Percentiles rank a stretch among this genome's conserved stretches.
Conservation (phyloP, 2,329 filamentous ascomycete genomes). For the Biscogniauxia mediterranea region DNA sequence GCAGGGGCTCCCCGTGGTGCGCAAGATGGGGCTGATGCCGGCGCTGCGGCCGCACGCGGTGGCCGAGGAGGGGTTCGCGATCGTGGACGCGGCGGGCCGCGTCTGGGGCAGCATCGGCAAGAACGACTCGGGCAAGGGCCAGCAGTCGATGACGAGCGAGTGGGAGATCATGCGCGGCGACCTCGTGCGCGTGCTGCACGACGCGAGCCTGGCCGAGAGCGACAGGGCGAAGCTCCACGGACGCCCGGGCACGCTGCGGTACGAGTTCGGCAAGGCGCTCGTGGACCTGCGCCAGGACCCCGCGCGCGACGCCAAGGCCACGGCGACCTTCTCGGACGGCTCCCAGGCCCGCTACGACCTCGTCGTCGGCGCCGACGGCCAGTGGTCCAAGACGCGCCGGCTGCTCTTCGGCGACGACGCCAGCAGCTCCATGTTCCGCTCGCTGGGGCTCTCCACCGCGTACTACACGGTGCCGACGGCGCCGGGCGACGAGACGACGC, state of each 20-base stretch:
- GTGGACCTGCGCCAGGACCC: slow-evolving; percentile 30
- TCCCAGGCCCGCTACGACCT: slow-evolving; percentile 43
- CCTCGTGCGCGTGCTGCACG: slow-evolving; percentile 47
- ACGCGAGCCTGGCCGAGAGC: slow-evolving; percentile 24
- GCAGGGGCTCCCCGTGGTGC: slow-evolving; percentile 39
- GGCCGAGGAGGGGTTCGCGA: slow-evolving; percentile 45
- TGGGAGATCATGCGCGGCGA: slow-evolving; percentile 60
- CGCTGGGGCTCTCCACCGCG: slow-evolving; percentile 34
- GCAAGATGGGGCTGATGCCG: slow-evolving; percentile 40
- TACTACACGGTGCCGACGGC: slow-evolving; percentile 46
- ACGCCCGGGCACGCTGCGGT: slow-evolving; percentile 25
- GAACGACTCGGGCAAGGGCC: slow-evolving; percentile 40
- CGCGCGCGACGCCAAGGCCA: slow-evolving; percentile 28
- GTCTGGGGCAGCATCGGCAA: slow-evolving; percentile 39
- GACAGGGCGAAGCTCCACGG: slow-evolving; percentile 19
- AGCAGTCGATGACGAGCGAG: slow-evolving; percentile 49
- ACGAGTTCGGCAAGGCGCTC: slow-evolving; percentile 33
- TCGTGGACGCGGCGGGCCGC: slow-evolving; percentile 42
- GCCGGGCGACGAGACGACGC: no score
- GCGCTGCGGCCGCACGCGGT: slow-evolving; percentile 38
- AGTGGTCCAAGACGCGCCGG: slow-evolving; percentile 43
- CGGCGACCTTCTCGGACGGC: slow-evolving; percentile 43
- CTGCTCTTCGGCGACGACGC: slow-evolving; percentile 31
- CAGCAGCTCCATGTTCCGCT: slow-evolving; percentile 27
- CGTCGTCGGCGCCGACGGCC: slow-evolving; percentile 52